Evolutionary conservation across 129 eudicot genomes (phyloP), one percentile per base, ranked within the genome.

Genomic region (Pulicaria dysenterica): DNA sequence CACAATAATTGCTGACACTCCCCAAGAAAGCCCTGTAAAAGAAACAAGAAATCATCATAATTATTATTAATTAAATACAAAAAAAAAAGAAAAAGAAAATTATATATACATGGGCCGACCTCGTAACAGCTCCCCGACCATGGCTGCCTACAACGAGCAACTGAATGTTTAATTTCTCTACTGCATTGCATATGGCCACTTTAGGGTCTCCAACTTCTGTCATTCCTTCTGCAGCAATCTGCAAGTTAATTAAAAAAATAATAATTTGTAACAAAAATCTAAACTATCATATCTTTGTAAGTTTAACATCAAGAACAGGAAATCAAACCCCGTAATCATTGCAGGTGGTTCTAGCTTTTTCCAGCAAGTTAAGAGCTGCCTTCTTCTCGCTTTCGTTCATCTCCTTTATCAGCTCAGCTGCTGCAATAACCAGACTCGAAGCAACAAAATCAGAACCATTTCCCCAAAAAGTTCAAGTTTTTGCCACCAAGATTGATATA

Each of bases 1-100:
- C 75, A 70, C 83, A 83, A 41, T 83, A 79, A 31, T 69, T 64
- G 78, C 83, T 78, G 5, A 83, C 87, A 50, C 83, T 83, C 45
- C 87, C 83, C 64, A 69, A 24, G 12, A 83, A 53, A 17, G 78
- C 13, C 67, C 87, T 83, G 75, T 47, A 6, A 6, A 44, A 8
- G 40, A 9, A 36, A 45, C 16, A 54, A 0, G 0, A 48, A 51
- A 67, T 3, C 5, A 45, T 24, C 31, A 24, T 55, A 10, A 9
- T 45, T 7, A 66, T 19, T 11, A 54, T 41, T 42, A 19, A 3
- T 36, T n/a, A 14, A 37, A 16, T 8, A 3, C n/a, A 0, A 7
- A 8, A 4, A 10, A 2, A 46, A 13, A 3, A 8, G 9, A 39
- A 41, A 34, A 9, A 7, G 5, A n/a, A 34, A 45, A 40, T 24